Conservation (phyloP, 129 eudicot genomes). For the Flaveria robusta region DNA sequence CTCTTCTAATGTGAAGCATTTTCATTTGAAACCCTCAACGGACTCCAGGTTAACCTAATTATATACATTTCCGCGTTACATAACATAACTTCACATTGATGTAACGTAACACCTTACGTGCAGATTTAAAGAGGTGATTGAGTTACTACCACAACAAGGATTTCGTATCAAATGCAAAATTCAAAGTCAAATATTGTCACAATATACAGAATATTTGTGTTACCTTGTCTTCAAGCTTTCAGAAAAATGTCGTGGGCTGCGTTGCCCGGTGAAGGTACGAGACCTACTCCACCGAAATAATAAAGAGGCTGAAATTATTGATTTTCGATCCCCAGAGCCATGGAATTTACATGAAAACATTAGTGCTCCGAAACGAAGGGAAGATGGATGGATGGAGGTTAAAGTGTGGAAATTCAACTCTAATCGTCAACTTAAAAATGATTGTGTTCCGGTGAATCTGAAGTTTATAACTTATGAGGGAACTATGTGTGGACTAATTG, state of each 20-base stretch:
- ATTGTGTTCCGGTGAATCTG: neutral
- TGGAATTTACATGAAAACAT: neutral
- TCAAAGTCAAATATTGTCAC: neutral
- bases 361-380: neutral
- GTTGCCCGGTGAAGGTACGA: slow-evolving; percentile 14
- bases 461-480: slow-evolving; percentile 10
- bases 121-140: slow-evolving; percentile 13
- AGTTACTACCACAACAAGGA: neutral
- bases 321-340: slow-evolving; percentile 14
- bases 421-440: neutral
- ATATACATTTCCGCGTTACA: neutral
- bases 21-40: neutral
- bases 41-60: neutral
- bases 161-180: neutral
- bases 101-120: neutral
- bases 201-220: neutral
- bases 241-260: slow-evolving; percentile 11
- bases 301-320: neutral
- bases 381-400: slow-evolving; percentile 25
- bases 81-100: neutral
- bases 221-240: slow-evolving; percentile 16
- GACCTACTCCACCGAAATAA: neutral
- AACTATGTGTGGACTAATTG: slow-evolving; percentile 3
- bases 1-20: neutral
- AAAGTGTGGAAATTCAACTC: slow-evolving; percentile 4